Base-by-base conservation (phyloP, 1,284 basidiomycete genomes). In the Rugosomyces carneus region DNA sequence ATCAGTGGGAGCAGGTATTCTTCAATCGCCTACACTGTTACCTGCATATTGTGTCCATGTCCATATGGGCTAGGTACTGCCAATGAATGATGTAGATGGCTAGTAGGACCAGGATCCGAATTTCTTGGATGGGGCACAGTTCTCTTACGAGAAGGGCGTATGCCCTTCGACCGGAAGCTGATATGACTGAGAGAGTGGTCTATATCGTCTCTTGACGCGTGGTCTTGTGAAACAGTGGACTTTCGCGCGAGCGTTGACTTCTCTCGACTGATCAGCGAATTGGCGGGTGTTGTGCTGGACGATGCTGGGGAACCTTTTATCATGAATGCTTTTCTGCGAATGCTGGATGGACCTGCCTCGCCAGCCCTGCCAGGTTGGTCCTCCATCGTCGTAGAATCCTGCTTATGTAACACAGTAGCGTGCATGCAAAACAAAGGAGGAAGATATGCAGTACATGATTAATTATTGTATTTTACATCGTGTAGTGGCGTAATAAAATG, bases 401-500 rank as follows among this genome's bases (percentile, higher is more conserved):
- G 7, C 3, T 23, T 23, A 23, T 7, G 21, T 23, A 23, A 23
- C 4, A 7, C 21, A 7, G 7, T 23, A 4, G 21, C 21, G 7
- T 23, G 21, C 21, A 23, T 23, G 7, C 21, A 23, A 23, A 7
- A 7, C 21, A 23, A n/a, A n/a, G n/a, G n/a, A n/a, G n/a, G n/a
- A n/a, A n/a, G n/a, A n/a, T n/a, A 23, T 3, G 3, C 3, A 23
- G 3, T 23, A 23, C 7, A 7, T 23, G 21, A 23, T 23, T 23
- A 7, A n/a, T 23, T 4, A 23, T 23, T 4, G 21, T 23, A 23
- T 23, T 23, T 23, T 23, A 23, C 21, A 23, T 23, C 21, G 21
- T 23, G 3, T 23, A n/a, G 21, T 23, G 21, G 21, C 7, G 7
- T 23, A 41, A 53, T 53, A 54, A 45, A 45, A 48, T 55, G 58